Evolutionary conservation across 192 early-diverging fungal genomes (phyloP), one percentile per base, ranked within the genome.

Genomic region (Coemansia umbellata): DNA sequence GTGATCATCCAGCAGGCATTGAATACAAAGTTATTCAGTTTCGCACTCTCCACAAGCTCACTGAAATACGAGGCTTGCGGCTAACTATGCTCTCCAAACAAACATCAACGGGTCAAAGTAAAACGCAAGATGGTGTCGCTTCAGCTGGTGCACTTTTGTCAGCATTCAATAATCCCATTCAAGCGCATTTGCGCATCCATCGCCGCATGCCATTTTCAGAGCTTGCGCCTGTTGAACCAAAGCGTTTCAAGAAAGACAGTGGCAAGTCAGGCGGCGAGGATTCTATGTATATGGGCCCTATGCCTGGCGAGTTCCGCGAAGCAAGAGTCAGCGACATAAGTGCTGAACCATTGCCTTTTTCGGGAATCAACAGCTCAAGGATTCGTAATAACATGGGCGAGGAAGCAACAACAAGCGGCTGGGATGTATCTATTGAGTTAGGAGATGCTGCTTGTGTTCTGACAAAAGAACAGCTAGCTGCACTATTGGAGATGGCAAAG

Each of bases 251-350:
- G 9, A 33, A 31, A 13, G 21, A 43, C 1, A 35, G 45, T 2
- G 42, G 50, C 32, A 40, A 23, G 27, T 50, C 41, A 13, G 43
- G 27, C 17, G 44, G 17, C 13, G 57, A 43, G 5, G 74, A 71
- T 40, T 62, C 74, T 17, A 40, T 63, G 15, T 78, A 78, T 44
- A 66, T 78, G 67, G 74, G 74, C 6, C 68, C 74, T 7, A 78
- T 78, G 74, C 74, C 74, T 4, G 74, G 74, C 55, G 74, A 66
- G 48, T 78, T 78, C 30, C 68, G 74, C 15, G 59, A 70, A 37
- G 60, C 37, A 9, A 66, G 51, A 37, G 33, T 56, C 13, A 22
- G 35, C 4, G 44, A 26, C 11, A 11, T 40, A 21, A 27, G 35
- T 8, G 40, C 45, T 2, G 15, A 13, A 31, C 41, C 31, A 2